Evolutionary conservation across 2,329 filamentous ascomycete genomes (phyloP).

Genomic region (Pseudogymnoascus sp.): DNA sequence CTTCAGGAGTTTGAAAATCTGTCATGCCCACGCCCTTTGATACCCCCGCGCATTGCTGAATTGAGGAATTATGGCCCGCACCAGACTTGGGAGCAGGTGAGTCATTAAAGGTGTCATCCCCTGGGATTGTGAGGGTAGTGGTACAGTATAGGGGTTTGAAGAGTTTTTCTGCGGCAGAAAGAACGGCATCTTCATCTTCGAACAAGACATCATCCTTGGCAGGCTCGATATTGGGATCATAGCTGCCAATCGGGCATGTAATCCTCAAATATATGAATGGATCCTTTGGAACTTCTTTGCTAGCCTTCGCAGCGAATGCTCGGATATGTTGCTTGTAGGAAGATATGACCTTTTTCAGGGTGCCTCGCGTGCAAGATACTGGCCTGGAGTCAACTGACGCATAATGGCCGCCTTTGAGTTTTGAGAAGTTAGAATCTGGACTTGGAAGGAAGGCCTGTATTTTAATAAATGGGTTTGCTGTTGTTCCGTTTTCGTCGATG

Average conservation of each 20-base stretch:
- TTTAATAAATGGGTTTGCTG: slow-evolving; percentile 23
- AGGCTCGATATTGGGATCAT: slow-evolving; percentile 66
- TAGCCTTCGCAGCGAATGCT: slow-evolving; percentile 19
- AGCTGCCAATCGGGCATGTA: slow-evolving; percentile 51
- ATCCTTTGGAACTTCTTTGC: slow-evolving; percentile 33
- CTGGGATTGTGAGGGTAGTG: slow-evolving; percentile 27
- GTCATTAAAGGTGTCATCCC: slow-evolving; percentile 33
- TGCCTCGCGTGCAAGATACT: slow-evolving; percentile 46
- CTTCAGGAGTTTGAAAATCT: not conserved
- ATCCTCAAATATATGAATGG: slow-evolving; percentile 60
- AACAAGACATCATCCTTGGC: slow-evolving; percentile 68
- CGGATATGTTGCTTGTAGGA: slow-evolving; percentile 46
- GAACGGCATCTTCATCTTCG: slow-evolving; percentile 41
- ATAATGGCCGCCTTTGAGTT: slow-evolving; percentile 48
- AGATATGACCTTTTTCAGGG: slow-evolving; percentile 50
- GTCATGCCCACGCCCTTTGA: not conserved
- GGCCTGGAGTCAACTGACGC: slow-evolving; percentile 64
- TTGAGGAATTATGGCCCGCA: not conserved
- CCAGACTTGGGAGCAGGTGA: slow-evolving; percentile 3
- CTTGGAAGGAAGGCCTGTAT: slow-evolving; percentile 54
- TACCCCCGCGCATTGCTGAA: not conserved
- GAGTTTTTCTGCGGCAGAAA: slow-evolving; percentile 27
- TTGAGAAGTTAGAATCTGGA: slow-evolving; percentile 36
- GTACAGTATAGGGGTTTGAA: slow-evolving; percentile 21
- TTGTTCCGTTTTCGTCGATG: not conserved